Conservation (phyloP, 768 basidiomycete genomes). For the Auricularia heimuer region DNA sequence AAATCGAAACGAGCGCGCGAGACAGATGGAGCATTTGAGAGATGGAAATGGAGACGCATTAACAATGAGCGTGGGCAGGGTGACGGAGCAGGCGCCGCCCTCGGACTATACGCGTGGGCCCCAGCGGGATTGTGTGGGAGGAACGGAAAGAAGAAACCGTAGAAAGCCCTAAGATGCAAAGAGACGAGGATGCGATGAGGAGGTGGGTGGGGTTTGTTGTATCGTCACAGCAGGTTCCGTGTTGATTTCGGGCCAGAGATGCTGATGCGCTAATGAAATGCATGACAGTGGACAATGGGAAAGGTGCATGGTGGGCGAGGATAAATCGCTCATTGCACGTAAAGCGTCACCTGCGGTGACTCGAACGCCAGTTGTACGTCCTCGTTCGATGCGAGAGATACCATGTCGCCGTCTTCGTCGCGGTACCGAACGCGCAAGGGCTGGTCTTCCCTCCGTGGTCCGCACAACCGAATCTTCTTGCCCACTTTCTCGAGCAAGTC, state of each 20-base stretch:
- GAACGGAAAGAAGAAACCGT: background rate
- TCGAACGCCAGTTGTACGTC: slow-evolving; percentile 94
- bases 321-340: slow-evolving; percentile 49
- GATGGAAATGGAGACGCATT: background rate
- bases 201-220: background rate
- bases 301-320: background rate
- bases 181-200: slow-evolving; percentile 8
- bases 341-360: slow-evolving; percentile 56
- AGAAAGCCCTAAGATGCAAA: background rate
- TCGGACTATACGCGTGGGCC: background rate
- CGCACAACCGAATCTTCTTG: slow-evolving; percentile 87
- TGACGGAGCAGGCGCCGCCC: background rate
- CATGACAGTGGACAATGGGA: background rate
- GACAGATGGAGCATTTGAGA: background rate
- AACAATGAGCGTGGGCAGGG: background rate
- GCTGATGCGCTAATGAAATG: background rate
- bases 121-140: background rate
- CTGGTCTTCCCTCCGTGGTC: slow-evolving; percentile 68
- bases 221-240: slow-evolving; percentile 1
- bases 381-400: slow-evolving; percentile 80
- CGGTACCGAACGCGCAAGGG: slow-evolving; percentile 79
- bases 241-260: background rate
- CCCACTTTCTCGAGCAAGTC: slow-evolving; percentile 86
- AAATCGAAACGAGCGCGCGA: slow-evolving; percentile 1
- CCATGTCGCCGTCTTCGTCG: slow-evolving; percentile 89